Conservation (phyloP, 148 eudicot species). For the Fallopia convolvulus region DNA sequence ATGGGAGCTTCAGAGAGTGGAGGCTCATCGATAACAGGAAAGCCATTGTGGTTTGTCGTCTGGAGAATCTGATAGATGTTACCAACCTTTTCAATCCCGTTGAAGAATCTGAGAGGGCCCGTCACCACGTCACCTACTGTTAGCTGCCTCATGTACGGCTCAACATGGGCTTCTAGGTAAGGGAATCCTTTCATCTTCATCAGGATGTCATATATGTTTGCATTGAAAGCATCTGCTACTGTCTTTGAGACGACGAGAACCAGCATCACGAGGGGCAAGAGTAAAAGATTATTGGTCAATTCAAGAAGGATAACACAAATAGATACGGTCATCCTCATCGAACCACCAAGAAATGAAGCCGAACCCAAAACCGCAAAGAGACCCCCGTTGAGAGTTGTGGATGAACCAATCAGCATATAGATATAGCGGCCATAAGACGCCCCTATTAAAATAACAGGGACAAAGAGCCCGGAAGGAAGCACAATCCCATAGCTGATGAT, state of each 20-base stretch:
- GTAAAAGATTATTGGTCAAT: slow-evolving; percentile 66
- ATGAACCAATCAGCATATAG: slow-evolving; percentile 62
- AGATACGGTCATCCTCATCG: slow-evolving; percentile 95
- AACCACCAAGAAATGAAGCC: slow-evolving; percentile 86
- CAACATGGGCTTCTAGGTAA: slow-evolving; percentile 71
- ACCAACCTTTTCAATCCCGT: slow-evolving; percentile 74
- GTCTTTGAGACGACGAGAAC: slow-evolving; percentile 86
- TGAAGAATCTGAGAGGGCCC: slow-evolving; percentile 70
- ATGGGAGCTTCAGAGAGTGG: slow-evolving; percentile 43
- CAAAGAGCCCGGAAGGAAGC: slow-evolving; percentile 82
- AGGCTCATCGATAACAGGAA: slow-evolving; percentile 79
- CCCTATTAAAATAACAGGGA: slow-evolving; percentile 77
- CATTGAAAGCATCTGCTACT: slow-evolving; percentile 74
- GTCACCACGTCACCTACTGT: slow-evolving; percentile 68
- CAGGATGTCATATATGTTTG: slow-evolving; percentile 61
- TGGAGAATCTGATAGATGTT: slow-evolving; percentile 58
- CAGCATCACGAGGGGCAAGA: slow-evolving; percentile 76
- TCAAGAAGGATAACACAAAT: slow-evolving; percentile 80
- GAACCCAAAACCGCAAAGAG: slow-evolving; percentile 88
- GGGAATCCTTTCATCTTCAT: slow-evolving; percentile 84
- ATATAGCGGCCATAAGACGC: slow-evolving; percentile 86
- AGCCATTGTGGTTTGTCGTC: slow-evolving; percentile 70
- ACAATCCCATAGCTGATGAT: slow-evolving; percentile 77
- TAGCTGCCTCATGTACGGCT: slow-evolving; percentile 94
- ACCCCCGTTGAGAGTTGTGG: slow-evolving; percentile 67